phyloP scores from a whole-genome alignment of 768 basidiomycete species.

The Nevesoporus exiguus region DNA sequence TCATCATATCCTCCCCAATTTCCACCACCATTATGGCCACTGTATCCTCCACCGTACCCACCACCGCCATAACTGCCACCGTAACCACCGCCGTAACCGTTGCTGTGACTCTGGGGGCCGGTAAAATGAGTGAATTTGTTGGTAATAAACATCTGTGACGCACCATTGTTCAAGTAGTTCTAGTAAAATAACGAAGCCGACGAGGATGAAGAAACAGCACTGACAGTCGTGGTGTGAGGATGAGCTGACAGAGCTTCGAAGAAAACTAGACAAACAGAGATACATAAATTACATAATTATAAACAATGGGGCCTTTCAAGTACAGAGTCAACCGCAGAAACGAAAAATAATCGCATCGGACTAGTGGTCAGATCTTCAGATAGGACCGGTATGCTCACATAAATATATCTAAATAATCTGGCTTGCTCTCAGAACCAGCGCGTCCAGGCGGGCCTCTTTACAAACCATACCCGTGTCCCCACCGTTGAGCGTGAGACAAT shows the following conservation, averaged over 20 bases:
- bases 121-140: neutral
- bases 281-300: constrained; percentile 11
- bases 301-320: no score
- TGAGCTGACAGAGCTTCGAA: constrained; percentile 9
- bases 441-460: no score
- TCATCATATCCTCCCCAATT: constrained; percentile 45
- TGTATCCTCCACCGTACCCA: constrained; percentile 27
- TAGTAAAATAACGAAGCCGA: neutral
- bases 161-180: constrained; percentile 20
- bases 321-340: no score
- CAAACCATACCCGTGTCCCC: no score
- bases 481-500: no score
- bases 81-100: constrained; percentile 35
- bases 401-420: no score
- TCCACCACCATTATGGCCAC: constrained; percentile 30
- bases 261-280: constrained; percentile 14
- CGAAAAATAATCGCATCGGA: no score
- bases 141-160: neutral
- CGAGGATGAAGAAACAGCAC: neutral
- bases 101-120: constrained; percentile 26
- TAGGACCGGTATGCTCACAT: no score
- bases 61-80: constrained; percentile 17
- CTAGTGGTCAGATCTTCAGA: no score
- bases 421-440: no score
- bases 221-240: constrained; percentile 23